Conservation (phyloP, 768 basidiomycete species). For the Pleurotus giganteus region DNA sequence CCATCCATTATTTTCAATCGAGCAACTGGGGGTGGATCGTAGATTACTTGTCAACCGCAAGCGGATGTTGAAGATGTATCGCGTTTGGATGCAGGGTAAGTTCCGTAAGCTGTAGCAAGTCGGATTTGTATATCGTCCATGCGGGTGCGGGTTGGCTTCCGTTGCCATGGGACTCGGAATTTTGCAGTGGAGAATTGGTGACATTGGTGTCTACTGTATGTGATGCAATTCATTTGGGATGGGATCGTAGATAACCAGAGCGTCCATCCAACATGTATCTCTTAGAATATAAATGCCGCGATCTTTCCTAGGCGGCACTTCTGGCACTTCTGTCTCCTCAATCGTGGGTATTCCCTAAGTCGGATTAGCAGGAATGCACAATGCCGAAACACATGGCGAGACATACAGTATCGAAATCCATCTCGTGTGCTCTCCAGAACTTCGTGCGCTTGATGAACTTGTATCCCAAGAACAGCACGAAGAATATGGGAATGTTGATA, state of each 20-base stretch:
- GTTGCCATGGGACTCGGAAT: no score
- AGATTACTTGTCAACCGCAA: conserved; percentile 92
- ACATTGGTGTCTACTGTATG: no score
- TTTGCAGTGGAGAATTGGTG: no score
- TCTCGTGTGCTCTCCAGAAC: conserved; percentile 57
- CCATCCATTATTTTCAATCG: conserved; percentile 72
- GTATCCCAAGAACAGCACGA: conserved; percentile 41
- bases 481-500: conserved; percentile 48
- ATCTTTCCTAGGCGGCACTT: conserved; percentile 53
- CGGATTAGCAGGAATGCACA: not conserved
- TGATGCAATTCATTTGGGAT: not conserved
- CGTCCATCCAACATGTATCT: not conserved
- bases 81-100: conserved; percentile 92
- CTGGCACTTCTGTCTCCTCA: conserved; percentile 65
- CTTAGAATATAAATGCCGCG: conserved; percentile 49
- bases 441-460: conserved; percentile 38
- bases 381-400: not conserved
- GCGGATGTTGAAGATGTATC: conserved; percentile 94
- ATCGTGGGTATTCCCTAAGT: conserved; percentile 61
- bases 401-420: conserved; percentile 70
- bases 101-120: conserved; percentile 55
- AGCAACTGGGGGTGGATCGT: conserved; percentile 86
- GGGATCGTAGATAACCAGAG: not conserved
- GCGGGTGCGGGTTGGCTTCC: no score
- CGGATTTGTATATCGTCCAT: no score